Percentiles rank a stretch among this genome's conserved stretches.
These are phyloP conservation scores for Mycena amicta DNA, from an alignment of 768 basidiomycete species.

Conservation along the genomic window DNA sequence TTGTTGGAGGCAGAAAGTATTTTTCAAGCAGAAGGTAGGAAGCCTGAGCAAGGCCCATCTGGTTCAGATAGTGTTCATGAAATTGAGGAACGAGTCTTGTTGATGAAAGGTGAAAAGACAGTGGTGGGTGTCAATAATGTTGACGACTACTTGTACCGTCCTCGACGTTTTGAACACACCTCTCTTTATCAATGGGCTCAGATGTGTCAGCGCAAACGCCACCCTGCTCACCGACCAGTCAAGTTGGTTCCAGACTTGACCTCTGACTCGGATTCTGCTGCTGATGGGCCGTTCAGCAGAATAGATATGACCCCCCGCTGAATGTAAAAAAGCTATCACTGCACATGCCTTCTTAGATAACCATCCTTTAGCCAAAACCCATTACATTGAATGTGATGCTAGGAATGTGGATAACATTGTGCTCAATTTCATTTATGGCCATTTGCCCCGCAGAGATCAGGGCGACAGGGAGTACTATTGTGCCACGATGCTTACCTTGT, in stretches of 20 bases:
- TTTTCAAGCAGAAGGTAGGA: too few relatives aligned
- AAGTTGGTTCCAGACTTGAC: background rate
- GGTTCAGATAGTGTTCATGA: background rate
- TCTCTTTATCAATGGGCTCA: background rate
- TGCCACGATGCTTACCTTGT: constrained; percentile 24
- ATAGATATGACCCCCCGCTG: background rate
- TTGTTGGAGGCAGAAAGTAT: too few relatives aligned
- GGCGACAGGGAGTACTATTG: constrained; percentile 37
- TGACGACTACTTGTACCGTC: background rate
- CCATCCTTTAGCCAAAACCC: constrained; percentile 1
- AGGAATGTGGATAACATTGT: constrained; percentile 9
- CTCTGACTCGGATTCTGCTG: background rate
- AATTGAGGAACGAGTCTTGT: background rate
- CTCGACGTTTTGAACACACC: background rate
- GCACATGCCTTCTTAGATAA: background rate
- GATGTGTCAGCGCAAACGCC: background rate
- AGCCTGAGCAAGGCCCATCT: too few relatives aligned
- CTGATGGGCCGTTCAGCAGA: background rate
- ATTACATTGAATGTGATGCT: constrained; percentile 4
- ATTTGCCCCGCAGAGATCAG: constrained; percentile 27
- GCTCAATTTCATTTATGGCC: constrained; percentile 31
- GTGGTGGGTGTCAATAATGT: background rate
- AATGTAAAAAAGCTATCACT: background rate
- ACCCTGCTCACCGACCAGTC: background rate
- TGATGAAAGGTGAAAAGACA: background rate